Conservation (phyloP, 805 yeast genomes). For the Sugiyamaella chiloensis region DNA sequence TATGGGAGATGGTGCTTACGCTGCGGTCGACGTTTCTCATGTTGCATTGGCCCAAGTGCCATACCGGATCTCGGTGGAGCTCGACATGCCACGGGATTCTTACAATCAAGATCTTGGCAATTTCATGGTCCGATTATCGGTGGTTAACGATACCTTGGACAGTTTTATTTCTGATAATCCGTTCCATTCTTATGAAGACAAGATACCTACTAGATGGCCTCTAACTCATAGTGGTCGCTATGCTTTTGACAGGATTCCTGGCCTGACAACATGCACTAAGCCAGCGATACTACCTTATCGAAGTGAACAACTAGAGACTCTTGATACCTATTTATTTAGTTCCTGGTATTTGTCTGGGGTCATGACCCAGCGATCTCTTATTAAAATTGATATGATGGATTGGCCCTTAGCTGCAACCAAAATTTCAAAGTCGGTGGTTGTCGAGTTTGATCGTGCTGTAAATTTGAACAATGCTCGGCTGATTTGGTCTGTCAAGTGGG, state of each 20-base stretch:
- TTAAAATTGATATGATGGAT: slow-evolving; percentile 27
- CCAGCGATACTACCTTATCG: slow-evolving; percentile 34
- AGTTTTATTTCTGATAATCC: slow-evolving; percentile 4
- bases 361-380: slow-evolving; percentile 23
- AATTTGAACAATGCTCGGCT: slow-evolving; percentile 26
- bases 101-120: slow-evolving; percentile 33
- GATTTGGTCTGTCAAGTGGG: slow-evolving; percentile 30
- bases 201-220: slow-evolving; percentile 17
- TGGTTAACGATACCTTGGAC: slow-evolving; percentile 17
- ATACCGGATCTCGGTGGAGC: slow-evolving; percentile 29
- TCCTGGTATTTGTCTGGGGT: slow-evolving; percentile 32
- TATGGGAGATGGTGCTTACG: slow-evolving; percentile 19
- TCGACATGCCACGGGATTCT: slow-evolving; percentile 32
- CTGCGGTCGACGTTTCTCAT: slow-evolving; percentile 15
- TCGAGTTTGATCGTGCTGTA: slow-evolving; percentile 27
- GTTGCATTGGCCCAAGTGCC: slow-evolving; percentile 22
- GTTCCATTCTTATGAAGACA: slow-evolving; percentile 10
- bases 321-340: slow-evolving; percentile 28
- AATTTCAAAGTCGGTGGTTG: slow-evolving; percentile 18
- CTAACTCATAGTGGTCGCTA: slow-evolving; percentile 18
- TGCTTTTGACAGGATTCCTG: slow-evolving; percentile 14
- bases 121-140: slow-evolving; percentile 29
- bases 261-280: slow-evolving; percentile 14
- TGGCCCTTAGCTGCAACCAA: slow-evolving; percentile 15
- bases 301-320: slow-evolving; percentile 27